Conservation (phyloP, 805 yeast genomes). For the Ogataea trehalophila region DNA sequence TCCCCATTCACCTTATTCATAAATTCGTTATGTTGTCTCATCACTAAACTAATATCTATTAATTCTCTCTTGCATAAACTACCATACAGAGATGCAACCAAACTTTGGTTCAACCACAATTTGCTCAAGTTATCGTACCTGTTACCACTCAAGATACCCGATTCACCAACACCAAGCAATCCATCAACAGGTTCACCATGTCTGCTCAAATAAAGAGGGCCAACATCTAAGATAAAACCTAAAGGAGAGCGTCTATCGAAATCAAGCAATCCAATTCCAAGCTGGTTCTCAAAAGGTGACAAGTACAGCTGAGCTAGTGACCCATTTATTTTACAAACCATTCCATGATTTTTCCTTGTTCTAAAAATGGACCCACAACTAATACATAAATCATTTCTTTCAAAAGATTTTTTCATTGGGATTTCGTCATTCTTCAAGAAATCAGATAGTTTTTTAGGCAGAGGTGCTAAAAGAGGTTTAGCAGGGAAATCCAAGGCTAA, state of each 20-base stretch:
- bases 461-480: slow-evolving; percentile 20
- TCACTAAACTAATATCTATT: too few relatives aligned
- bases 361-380: slow-evolving; percentile 22
- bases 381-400: slow-evolving; percentile 18
- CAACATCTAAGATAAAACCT: slow-evolving; percentile 27
- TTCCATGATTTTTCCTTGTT: slow-evolving; percentile 12
- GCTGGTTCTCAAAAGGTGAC: slow-evolving; percentile 18
- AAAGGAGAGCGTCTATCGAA: slow-evolving; percentile 1
- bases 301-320: slow-evolving; percentile 20
- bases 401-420: slow-evolving; percentile 22
- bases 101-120: slow-evolving; percentile 52
- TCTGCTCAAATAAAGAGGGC: slow-evolving; percentile 65
- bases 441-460: slow-evolving; percentile 34
- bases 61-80: slow-evolving; percentile 2
- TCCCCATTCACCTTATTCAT: too few relatives aligned
- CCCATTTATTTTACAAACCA: slow-evolving; percentile 17
- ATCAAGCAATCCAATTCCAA: slow-evolving; percentile 13
- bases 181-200: slow-evolving; percentile 71
- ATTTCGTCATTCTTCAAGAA: slow-evolving; percentile 44
- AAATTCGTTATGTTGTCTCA: too few relatives aligned
- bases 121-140: slow-evolving; percentile 55
- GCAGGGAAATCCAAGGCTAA: slow-evolving; percentile 27
- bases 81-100: slow-evolving; percentile 11
- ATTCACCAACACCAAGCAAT: slow-evolving; percentile 48
- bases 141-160: slow-evolving; percentile 46